phyloP scores from a whole-genome alignment of 768 basidiomycete species.

The Serendipita vermifera region DNA sequence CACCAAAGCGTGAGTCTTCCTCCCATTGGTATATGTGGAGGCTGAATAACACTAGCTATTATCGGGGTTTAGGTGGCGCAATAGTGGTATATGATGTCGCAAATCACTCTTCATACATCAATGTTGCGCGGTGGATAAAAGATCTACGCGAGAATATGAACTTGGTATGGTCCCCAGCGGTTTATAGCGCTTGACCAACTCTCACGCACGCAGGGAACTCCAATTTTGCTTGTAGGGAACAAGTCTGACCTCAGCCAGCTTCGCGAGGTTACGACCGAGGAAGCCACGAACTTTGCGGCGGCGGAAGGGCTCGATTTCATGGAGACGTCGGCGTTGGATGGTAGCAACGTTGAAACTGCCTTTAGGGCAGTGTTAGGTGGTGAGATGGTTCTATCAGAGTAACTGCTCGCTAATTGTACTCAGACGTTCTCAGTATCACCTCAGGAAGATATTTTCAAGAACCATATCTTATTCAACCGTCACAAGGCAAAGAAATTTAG shows the following conservation, averaged over 20 bases:
- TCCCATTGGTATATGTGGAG: background rate
- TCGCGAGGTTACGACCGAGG: conserved; percentile 91
- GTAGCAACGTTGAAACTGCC: conserved; percentile 92
- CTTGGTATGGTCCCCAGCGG: conserved; percentile 18
- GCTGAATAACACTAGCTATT: conserved; percentile 48
- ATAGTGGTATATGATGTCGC: conserved; percentile 90
- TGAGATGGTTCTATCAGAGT: no score
- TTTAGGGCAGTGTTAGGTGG: conserved; percentile 49
- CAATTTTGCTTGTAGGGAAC: conserved; percentile 94
- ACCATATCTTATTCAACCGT: no score
- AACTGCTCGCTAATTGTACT: no score
- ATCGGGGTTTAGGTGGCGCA: conserved; percentile 90
- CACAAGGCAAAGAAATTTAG: no score
- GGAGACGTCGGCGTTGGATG: conserved; percentile 99
- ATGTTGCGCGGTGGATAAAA: conserved; percentile 92
- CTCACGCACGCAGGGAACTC: conserved; percentile 47
- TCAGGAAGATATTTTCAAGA: no score
- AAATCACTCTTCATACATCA: conserved; percentile 87
- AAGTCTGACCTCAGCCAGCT: conserved; percentile 99
- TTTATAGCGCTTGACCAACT: background rate
- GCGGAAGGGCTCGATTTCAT: conserved; percentile 91
- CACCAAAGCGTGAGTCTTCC: conserved; percentile 30
- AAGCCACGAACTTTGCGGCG: conserved; percentile 57
- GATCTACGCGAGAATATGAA: conserved; percentile 88
- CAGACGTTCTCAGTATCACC: no score